phyloP scores from a whole-genome alignment of 2,329 filamentous ascomycete genomes.

The Alternaria metachromatica region DNA sequence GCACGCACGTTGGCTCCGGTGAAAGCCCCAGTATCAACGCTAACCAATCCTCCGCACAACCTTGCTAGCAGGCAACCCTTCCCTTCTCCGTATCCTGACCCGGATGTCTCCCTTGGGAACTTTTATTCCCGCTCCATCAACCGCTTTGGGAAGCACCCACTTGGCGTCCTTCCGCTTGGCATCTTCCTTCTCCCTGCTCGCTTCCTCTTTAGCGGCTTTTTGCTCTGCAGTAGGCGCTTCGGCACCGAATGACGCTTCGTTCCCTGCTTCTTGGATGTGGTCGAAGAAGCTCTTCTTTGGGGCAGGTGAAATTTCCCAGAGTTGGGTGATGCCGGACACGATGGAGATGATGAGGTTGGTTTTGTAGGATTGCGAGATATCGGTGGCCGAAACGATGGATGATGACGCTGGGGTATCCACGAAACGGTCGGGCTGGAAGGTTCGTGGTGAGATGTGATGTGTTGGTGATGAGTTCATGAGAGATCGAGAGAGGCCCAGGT shows the following conservation, averaged over 20 bases:
- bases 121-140: slow-evolving; percentile 57
- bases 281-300: slow-evolving; percentile 44
- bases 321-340: slow-evolving; percentile 42
- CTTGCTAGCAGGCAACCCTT: slow-evolving; percentile 27
- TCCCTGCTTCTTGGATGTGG: slow-evolving; percentile 40
- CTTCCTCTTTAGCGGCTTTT: slow-evolving; percentile 15
- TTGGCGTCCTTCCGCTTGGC: slow-evolving; percentile 21
- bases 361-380: slow-evolving; percentile 26
- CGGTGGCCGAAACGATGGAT: slow-evolving; percentile 23
- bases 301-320: slow-evolving; percentile 44
- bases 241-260: slow-evolving; percentile 39
- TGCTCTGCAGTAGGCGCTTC: slow-evolving; percentile 24
- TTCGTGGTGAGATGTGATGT: slow-evolving; percentile 25
- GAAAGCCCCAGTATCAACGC: slow-evolving; percentile 1
- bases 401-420: slow-evolving; percentile 15
- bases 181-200: slow-evolving; percentile 10
- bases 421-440: slow-evolving; percentile 40
- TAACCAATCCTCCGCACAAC: slow-evolving; percentile 19
- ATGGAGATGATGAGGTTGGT: slow-evolving; percentile 36
- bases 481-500: slow-evolving; percentile 38
- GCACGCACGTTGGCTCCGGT: slow-evolving; percentile 1
- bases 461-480: slow-evolving; percentile 41
- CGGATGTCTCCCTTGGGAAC: slow-evolving; percentile 60
- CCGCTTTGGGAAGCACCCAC: slow-evolving; percentile 60
- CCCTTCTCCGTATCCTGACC: slow-evolving; percentile 59